These are phyloP conservation scores for Venturia nashicola DNA, from an alignment of 2,329 filamentous ascomycete genomes.

Conservation along the genomic window DNA sequence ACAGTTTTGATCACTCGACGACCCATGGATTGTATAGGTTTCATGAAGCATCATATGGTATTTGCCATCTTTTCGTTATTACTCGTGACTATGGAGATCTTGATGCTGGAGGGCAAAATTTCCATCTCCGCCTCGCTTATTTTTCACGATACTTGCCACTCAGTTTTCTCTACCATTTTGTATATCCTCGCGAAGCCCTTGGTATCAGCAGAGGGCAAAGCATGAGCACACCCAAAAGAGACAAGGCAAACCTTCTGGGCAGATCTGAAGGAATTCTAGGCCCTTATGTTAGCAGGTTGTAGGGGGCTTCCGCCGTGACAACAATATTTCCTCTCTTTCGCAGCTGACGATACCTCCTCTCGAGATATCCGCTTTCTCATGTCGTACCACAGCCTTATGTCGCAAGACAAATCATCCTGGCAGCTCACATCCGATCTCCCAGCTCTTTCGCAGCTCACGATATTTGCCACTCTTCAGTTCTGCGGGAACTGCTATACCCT, in stretches of 20 bases:
- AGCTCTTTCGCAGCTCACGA: neutral
- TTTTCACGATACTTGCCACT: neutral
- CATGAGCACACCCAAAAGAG: neutral
- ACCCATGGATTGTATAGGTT: neutral
- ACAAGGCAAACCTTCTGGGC: neutral
- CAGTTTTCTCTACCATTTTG: neutral
- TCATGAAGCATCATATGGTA: neutral
- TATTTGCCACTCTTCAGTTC: neutral
- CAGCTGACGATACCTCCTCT: no score
- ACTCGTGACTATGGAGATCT: neutral
- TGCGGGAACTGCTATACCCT: neutral
- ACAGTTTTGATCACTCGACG: neutral
- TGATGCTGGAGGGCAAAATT: neutral
- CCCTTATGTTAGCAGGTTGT: neutral
- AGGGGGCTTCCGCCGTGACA: neutral
- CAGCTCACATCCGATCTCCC: neutral
- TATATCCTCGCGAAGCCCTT: neutral
- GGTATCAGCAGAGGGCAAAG: neutral
- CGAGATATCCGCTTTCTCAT: neutral
- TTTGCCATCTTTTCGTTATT: neutral
- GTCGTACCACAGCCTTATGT: neutral
- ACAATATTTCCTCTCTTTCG: neutral
- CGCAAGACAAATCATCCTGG: no score
- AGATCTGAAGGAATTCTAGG: neutral
- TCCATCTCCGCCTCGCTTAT: neutral